Base-by-base conservation (phyloP, 2,329 filamentous ascomycete species). In the Purpureocillium lavendulum region DNA sequence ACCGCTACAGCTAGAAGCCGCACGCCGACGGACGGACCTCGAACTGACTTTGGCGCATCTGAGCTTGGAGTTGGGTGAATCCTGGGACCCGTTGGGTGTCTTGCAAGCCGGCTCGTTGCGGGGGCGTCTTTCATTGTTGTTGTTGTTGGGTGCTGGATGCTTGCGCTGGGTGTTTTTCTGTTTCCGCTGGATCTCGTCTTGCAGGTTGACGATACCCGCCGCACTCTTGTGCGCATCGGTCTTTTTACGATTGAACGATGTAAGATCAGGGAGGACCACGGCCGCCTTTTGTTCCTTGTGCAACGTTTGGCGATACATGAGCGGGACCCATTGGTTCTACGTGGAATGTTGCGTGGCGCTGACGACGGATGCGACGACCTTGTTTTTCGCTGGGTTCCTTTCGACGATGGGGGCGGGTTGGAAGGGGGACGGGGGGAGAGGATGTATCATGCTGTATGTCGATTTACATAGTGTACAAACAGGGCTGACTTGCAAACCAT, bases 1-100 rank as follows among this genome's bases (percentile, higher is more conserved):
- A 48, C 35, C 51, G 52, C 36, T 62, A 59, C 38, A 56, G 59
- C 36, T 59, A 43, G 41, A 26, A 10, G 21, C 6, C 21, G 5
- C 21, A 26, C 21, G 21, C 21, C 21, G 21, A 26, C n/a, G n/a
- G n/a, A n/a, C n/a, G n/a, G n/a, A n/a, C n/a, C n/a, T n/a, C n/a
- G n/a, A n/a, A n/a, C n/a, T 33, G 34, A 31, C 30, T 33, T 33
- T 34, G 33, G 16, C 17, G 36, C 39, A 21, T 34, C 14, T 35
- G 33, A 34, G 32, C 13, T 41, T 35, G 42, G 21, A 44, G 42
- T 41, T 40, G 36, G 33, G 40, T 30, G 40, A 32, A 32, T 24
- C 30, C 31, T 12, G 29, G 21, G 28, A 16, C 39, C 36, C 21
- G 33, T 35, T 31, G 30, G 40, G 14, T 35, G 16, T 30, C 18